phyloP scores from a whole-genome alignment of 371 early-diverging fungal genomes.

The Syncephalastrum sp. region DNA sequence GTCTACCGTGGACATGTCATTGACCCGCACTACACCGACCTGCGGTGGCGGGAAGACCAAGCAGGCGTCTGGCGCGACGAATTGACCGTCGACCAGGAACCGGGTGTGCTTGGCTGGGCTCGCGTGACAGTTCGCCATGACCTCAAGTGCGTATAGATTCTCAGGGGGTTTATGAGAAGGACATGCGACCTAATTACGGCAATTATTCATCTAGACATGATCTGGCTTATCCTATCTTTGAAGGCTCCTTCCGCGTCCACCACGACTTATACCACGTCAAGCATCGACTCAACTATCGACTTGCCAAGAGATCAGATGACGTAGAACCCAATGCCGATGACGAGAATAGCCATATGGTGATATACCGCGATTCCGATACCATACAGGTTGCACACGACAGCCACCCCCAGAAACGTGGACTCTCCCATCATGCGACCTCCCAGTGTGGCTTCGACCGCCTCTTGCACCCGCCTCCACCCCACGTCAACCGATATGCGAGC shows the following conservation, averaged over 20 bases:
- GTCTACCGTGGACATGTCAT: constrained; percentile 41
- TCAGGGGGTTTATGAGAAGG: neutral
- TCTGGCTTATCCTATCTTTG: constrained; percentile 47
- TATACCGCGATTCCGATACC: constrained; percentile 73
- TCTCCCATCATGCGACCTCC: too few relatives aligned
- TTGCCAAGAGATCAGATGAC: constrained; percentile 63
- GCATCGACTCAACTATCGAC: constrained; percentile 54
- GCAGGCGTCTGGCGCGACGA: constrained; percentile 33
- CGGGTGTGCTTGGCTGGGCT: constrained; percentile 65
- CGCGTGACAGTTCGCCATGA: constrained; percentile 64
- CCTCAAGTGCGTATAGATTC: constrained; percentile 25
- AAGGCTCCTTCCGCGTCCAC: constrained; percentile 63
- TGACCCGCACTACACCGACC: constrained; percentile 26
- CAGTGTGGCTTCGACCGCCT: constrained; percentile 38
- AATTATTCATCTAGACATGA: constrained; percentile 17
- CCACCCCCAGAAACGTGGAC: too few relatives aligned
- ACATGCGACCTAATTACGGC: neutral
- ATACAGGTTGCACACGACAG: neutral
- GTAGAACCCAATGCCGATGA: constrained; percentile 27
- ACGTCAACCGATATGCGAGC: constrained; percentile 5
- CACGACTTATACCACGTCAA: constrained; percentile 68
- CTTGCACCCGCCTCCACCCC: neutral
- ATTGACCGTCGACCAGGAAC: constrained; percentile 24
- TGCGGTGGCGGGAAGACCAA: constrained; percentile 35
- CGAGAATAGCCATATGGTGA: constrained; percentile 46